Evolutionary conservation across 148 eudicot species (phyloP).

Genomic region (Chenopodium formosanum): DNA sequence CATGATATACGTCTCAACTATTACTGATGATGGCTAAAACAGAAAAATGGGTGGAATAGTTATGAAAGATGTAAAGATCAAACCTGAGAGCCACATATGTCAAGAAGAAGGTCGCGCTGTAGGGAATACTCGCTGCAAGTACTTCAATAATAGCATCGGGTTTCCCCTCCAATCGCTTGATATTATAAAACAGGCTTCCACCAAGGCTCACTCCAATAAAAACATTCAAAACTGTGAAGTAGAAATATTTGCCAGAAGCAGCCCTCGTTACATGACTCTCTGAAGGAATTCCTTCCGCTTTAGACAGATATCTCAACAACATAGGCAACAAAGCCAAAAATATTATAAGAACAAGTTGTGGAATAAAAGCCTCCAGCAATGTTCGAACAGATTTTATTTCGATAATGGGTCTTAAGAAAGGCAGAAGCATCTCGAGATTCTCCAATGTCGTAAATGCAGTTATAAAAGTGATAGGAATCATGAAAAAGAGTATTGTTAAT

Average conservation of each 20-base stretch:
- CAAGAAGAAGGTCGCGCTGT: conserved; percentile 79
- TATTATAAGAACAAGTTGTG: conserved; percentile 69
- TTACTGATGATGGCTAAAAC: too few relatives aligned
- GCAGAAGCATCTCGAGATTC: conserved; percentile 59
- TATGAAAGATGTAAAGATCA: conserved; percentile 13
- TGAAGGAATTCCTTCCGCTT: conserved; percentile 74
- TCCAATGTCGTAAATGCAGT: conserved; percentile 71
- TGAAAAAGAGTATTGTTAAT: conserved; percentile 60
- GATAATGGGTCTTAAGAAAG: conserved; percentile 59
- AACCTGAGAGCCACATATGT: conserved; percentile 88
- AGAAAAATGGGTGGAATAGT: too few relatives aligned
- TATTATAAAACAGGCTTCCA: conserved; percentile 38
- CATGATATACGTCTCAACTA: too few relatives aligned
- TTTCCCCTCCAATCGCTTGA: conserved; percentile 47
- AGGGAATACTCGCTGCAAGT: conserved; percentile 62
- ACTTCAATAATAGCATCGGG: conserved; percentile 29
- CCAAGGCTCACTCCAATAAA: conserved; percentile 81
- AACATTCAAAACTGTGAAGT: conserved; percentile 71
- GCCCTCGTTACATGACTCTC: conserved; percentile 74
- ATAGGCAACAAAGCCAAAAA: conserved; percentile 74
- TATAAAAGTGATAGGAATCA: conserved; percentile 71
- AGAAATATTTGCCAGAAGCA: conserved; percentile 87
- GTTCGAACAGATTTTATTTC: conserved; percentile 38
- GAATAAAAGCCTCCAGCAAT: conserved; percentile 72
- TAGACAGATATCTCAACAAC: conserved; percentile 65